Conservation (phyloP, 2,329 filamentous ascomycete genomes). For the Nothopassalora personata region DNA sequence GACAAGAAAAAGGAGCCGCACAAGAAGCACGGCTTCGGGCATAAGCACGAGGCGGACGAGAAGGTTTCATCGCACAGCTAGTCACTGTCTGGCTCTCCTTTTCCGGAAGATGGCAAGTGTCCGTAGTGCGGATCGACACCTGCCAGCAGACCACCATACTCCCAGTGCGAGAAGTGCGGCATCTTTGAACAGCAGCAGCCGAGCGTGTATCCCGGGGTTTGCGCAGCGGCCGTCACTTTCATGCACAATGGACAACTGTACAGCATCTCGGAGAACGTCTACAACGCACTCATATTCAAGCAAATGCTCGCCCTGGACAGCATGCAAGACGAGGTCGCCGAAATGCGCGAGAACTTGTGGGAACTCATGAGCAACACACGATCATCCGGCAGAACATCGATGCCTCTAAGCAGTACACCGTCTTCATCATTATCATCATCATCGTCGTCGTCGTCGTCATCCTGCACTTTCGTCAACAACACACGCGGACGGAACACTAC, state of each 20-base stretch:
- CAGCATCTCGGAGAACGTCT: not conserved
- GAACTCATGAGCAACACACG: too few species aligned
- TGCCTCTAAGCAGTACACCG: too few species aligned
- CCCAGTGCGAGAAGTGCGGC: not conserved
- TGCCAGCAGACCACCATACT: not conserved
- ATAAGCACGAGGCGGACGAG: slow-evolving; percentile 11
- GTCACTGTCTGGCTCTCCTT: not conserved
- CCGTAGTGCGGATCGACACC: not conserved
- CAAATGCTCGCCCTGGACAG: not conserved
- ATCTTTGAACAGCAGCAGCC: not conserved
- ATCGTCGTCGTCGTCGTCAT: too few species aligned
- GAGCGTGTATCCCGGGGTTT: not conserved
- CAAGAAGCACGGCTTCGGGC: slow-evolving; percentile 15
- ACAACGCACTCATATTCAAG: not conserved
- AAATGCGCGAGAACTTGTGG: not conserved
- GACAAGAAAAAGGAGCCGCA: slow-evolving; percentile 60
- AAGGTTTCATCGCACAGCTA: not conserved
- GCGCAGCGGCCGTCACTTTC: not conserved
- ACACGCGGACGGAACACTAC: not conserved
- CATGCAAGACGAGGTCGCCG: not conserved
- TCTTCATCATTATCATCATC: too few species aligned
- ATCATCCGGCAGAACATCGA: too few species aligned
- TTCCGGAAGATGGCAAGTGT: not conserved
- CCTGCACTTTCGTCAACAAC: too few species aligned
- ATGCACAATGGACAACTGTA: not conserved